These are phyloP conservation scores for Aegilops speltoides DNA, from an alignment of 176 grass and related monocot genomes.

Conservation along the genomic window DNA sequence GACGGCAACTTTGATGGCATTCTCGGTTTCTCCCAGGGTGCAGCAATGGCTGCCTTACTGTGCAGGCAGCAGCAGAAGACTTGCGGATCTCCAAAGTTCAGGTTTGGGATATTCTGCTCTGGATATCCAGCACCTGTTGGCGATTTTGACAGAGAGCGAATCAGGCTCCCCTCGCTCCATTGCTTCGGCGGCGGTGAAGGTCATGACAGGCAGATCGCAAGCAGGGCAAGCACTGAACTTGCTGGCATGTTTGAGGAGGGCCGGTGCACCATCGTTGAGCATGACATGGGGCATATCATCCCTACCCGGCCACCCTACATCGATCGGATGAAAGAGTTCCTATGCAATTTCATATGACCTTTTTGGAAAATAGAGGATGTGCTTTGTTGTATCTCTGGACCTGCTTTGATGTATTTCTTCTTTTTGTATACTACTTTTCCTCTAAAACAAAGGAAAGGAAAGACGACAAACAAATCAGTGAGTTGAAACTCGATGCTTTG, in stretches of 20 bases:
- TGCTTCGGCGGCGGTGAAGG: constrained; percentile 67
- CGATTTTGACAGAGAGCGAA: constrained; percentile 18
- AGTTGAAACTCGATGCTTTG: background rate
- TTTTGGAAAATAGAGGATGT: background rate
- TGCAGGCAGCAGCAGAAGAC: constrained; percentile 64
- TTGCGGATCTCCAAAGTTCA: constrained; percentile 34
- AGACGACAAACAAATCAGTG: no score
- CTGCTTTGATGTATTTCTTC: background rate
- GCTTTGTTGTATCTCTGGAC: constrained; percentile 7
- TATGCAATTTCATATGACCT: constrained; percentile 57
- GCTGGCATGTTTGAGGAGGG: constrained; percentile 50
- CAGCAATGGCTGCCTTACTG: constrained; percentile 73
- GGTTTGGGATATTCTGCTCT: constrained; percentile 78
- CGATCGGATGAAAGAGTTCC: constrained; percentile 65
- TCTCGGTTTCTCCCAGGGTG: constrained; percentile 91
- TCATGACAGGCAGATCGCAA: constrained; percentile 76
- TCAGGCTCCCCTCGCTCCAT: constrained; percentile 76
- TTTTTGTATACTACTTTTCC: background rate
- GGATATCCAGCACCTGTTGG: constrained; percentile 53
- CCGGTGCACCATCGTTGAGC: constrained; percentile 53
- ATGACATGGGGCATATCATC: constrained; percentile 95
- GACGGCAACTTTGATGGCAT: constrained; percentile 63
- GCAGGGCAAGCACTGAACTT: constrained; percentile 52
- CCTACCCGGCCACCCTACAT: constrained; percentile 67
- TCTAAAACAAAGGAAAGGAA: no score